A percentile compares a stretch with the other conserved stretches of the same genome.
phyloP scores from a whole-genome alignment of 2,329 filamentous ascomycete species.

The Allantophomopsis lycopodina region DNA sequence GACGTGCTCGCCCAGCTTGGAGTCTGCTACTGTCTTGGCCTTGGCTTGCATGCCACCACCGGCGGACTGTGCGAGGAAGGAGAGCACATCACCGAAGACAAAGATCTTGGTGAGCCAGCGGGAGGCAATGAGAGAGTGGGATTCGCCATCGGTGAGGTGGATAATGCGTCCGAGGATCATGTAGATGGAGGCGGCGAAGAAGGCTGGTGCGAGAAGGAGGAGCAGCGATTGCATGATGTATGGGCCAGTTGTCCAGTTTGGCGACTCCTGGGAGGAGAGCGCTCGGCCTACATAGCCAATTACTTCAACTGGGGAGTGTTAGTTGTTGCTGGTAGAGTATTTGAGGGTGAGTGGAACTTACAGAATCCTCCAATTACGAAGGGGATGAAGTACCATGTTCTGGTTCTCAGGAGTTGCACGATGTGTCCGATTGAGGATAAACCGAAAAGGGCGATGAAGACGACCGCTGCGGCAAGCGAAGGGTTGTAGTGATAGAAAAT shows the following conservation, averaged over 20 bases:
- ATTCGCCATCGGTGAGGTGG: conserved; percentile 17
- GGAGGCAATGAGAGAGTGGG: conserved; percentile 16
- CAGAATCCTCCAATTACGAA: conserved; percentile 31
- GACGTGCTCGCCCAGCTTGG: conserved; percentile 21
- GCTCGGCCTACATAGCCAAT: conserved; percentile 5
- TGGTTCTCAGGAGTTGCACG: conserved; percentile 21
- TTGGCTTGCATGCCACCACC: conserved; percentile 13
- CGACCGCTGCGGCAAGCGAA: conserved; percentile 25
- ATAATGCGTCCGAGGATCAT: conserved; percentile 24
- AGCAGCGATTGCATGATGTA: conserved; percentile 23
- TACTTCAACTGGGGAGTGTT: conserved; percentile 5
- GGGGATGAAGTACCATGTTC: conserved; percentile 32
- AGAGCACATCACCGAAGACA: conserved; percentile 25
- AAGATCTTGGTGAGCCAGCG: conserved; percentile 24
- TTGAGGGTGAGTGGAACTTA: conserved; percentile 12
- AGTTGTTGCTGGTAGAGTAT: neutral
- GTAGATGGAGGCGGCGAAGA: conserved; percentile 24
- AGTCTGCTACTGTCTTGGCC: conserved; percentile 12
- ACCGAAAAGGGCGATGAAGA: conserved; percentile 24
- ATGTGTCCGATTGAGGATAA: conserved; percentile 20
- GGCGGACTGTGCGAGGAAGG: conserved; percentile 22
- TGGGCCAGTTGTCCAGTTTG: conserved; percentile 2
- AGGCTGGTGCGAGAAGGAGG: conserved; percentile 20
- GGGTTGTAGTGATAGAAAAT: conserved; percentile 30
- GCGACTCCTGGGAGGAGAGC: conserved; percentile 2